Base-by-base conservation (phyloP, 495 filamentous ascomycete species). In the Pseudevernia furfuracea region DNA sequence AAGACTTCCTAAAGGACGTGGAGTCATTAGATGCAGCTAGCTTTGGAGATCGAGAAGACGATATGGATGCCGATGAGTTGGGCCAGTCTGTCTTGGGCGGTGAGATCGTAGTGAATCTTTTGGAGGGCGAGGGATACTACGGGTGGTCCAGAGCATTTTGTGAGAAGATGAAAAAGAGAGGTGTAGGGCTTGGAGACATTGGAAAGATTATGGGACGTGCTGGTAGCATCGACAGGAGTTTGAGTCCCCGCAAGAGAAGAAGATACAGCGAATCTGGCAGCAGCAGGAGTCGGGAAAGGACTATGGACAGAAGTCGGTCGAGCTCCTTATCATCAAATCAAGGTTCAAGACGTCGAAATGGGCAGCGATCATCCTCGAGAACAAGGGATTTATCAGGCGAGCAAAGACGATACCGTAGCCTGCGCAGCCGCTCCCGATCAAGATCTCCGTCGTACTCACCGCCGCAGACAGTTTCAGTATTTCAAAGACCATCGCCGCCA, bases 121-220 rank as follows among this genome's bases (percentile, higher is more conserved):
- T 78, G 14, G 69, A 75, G n/a, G 84, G 85, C 11, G 85, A 93
- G 39, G 86, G 85, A 11, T 95, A 96, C 70, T 94, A 94, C 71
- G 91, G 90, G 44, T 96, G 91, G 91, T 91, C 88, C 19, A 83
- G 81, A 53, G 74, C 77, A 11, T 96, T 95, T 67, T 95, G 90
- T 75, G 80, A 89, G 67, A 86, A 87, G 66, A 95, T 93, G 88
- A 89, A 86, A 71, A 81, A 81, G 60, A 78, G 84, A 46, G 76
- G 74, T 62, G 78, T 79, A 58, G 76, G 71, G 14, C 71, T 66
- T 36, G 62, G 49, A 23, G 66, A 65, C 30, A 56, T 58, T 2
- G 68, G 62, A 61, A 71, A 38, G 53, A 66, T 25, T 49, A 62
- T 25, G n/a, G 62, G 67, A 36, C 66, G 65, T 25, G 71, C 74